A percentile compares a stretch with the other conserved stretches of the same genome.
These are phyloP conservation scores for Juglanconis sp. DNA, from an alignment of 2,329 filamentous ascomycete genomes.

Conservation along the genomic window DNA sequence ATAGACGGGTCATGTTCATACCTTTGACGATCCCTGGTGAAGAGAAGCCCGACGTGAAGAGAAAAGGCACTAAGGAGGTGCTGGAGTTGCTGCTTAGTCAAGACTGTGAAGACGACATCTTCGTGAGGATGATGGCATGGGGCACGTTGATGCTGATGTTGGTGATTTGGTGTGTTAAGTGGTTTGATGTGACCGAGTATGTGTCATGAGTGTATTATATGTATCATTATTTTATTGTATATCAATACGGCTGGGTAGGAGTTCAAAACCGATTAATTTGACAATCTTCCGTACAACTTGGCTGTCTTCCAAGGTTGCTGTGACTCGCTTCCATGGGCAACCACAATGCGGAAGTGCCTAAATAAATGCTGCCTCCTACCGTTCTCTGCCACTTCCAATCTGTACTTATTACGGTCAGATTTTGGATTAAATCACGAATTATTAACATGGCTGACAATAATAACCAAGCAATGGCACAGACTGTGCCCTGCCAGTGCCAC, in stretches of 20 bases:
- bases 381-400: background rate
- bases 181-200: constrained; percentile 1
- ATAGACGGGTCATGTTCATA: constrained; percentile 3
- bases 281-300: background rate
- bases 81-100: constrained; percentile 1
- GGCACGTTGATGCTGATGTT: constrained; percentile 2
- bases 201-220: background rate
- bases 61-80: constrained; percentile 4
- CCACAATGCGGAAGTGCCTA: background rate
- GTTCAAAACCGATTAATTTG: background rate
- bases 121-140: constrained; percentile 15
- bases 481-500: constrained; percentile 1
- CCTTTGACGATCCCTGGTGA: background rate
- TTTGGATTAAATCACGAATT: background rate
- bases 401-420: too few relatives aligned
- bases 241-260: background rate
- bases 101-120: constrained; percentile 5
- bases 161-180: constrained; percentile 10
- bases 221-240: background rate
- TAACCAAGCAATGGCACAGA: background rate
- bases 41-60: background rate
- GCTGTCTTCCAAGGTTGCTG: background rate
- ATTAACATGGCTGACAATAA: background rate
- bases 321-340: too few relatives aligned
- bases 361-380: background rate